phyloP scores from a whole-genome alignment of 169 alveolate genomes.

The Plasmodium gaboni region DNA sequence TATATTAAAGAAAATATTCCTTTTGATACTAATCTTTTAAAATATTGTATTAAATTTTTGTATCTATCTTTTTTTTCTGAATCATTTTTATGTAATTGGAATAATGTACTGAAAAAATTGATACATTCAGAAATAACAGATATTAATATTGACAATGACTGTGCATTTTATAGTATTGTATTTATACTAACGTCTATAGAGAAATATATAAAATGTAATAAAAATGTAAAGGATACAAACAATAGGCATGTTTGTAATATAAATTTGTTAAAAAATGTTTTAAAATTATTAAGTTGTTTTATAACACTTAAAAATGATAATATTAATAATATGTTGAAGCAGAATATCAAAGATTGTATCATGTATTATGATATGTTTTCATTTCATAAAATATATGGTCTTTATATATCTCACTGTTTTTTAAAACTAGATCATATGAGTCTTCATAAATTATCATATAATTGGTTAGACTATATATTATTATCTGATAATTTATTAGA shows the following conservation, averaged over 20 bases:
- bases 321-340: constrained; percentile 27
- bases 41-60: constrained; percentile 44
- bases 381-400: constrained; percentile 57
- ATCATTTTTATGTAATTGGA: constrained; percentile 28
- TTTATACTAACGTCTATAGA: not conserved
- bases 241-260: not conserved
- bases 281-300: constrained; percentile 49
- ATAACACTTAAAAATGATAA: constrained; percentile 35
- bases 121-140: constrained; percentile 3
- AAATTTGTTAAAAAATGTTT: constrained; percentile 12
- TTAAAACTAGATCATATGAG: constrained; percentile 28
- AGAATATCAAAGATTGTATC: constrained; percentile 19
- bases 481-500: not conserved
- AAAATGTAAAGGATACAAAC: not conserved
- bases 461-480: constrained; percentile 20
- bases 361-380: not conserved
- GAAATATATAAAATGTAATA: constrained; percentile 22
- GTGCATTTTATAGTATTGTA: not conserved
- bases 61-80: constrained; percentile 39
- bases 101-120: constrained; percentile 15
- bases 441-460: constrained; percentile 22
- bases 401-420: constrained; percentile 52
- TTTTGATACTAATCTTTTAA: constrained; percentile 20
- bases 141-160: not conserved
- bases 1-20: constrained; percentile 10